Base-by-base conservation (phyloP, 352 stramenopile genomes). In the Blastocystis sp. region DNA sequence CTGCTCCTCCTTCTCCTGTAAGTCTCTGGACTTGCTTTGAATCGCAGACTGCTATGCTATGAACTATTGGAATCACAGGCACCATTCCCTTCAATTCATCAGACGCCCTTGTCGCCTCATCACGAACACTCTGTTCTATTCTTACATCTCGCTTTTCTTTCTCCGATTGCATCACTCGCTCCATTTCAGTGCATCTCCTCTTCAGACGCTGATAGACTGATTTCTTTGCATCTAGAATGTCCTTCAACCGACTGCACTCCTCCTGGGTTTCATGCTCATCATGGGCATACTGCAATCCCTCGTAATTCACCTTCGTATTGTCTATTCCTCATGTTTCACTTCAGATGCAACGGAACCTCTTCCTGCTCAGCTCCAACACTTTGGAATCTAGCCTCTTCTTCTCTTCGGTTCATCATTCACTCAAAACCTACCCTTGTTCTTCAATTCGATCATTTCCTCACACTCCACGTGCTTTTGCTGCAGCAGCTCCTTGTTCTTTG, bases 401-500 rank as follows among this genome's bases (percentile, higher is more conserved):
- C 19, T 45, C 74, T 84, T 69, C 9, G 1, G 2, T 56, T 45
- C 10, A 67, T 19, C 3, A n/a, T 28, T 40, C 10, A 2, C 23
- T 7, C 9, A 4, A 48, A 59, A 3, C 19, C 41, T 17, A 76
- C 66, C 41, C 52, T 76, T 38, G 1, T 11, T 21, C 21, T 52
- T 10, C 52, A n/a, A 21, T 11, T 52, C 53, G 41, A 28, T 19
- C 28, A 21, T 9, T n/a, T 38, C 48, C 23, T 52, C 60, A 21
- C 56, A 59, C 40, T 48, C 21, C 34, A 69, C 74, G 34, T 59
- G 23, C 74, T 70, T 48, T 28, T 45, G 23, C 17, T 14, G 21
- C 2, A 84, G 43, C 40, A n/a, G 10, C 14, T 56, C 14, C 40
- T 84, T 48, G 34, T 84, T 84, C 48, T 84, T 45, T 67, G 43